Evolutionary conservation across 129 eudicot genomes (phyloP), one percentile per base, ranked within the genome.

Genomic region (Flaveria ramosissima): DNA sequence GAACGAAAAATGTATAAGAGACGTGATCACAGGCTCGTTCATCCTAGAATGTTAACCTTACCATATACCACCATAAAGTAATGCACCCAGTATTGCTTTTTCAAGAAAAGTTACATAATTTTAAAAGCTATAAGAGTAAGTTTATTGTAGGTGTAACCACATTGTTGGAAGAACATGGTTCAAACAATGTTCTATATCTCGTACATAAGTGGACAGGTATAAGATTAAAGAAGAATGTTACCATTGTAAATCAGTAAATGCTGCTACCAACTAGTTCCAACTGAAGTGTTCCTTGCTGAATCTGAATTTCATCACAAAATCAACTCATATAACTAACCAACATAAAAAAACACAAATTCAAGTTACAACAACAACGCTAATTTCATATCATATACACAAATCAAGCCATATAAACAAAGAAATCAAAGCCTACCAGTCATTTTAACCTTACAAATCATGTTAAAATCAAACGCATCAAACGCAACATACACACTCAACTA

Each of bases 221-320:
- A 30, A 41, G 43, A 55, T 9, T 55, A 57, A 53, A 53, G 11
- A 77, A 16, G 4, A 55, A 15, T 14, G 2, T 0, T 80, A 80
- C 84, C 79, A 80, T 80, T 66, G 84, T 68, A 73, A 79, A 79
- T 73, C 74, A 55, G 84, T 57, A 66, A 42, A 43, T 55, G 52
- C 65, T 43, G 66, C 62, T 57, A 78, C n/a, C 67, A 36, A 66
- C 48, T 52, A 67, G 52, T 51, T 76, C 68, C 57, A 57, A 42
- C 69, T 1, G 16, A 41, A 73, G 36, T 7, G 15, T 1, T 75
- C 75, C 75, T 80, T 79, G 53, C 61, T 27, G 70, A 73, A 68
- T 26, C 53, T 66, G 70, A 43, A 63, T 23, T 73, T 72, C 69
- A 73, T 78, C 27, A 65, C 27, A 45, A 73, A 67, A 52, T 42